phyloP scores from a whole-genome alignment of 345 rosid species.

The Aquilaria sinensis region DNA sequence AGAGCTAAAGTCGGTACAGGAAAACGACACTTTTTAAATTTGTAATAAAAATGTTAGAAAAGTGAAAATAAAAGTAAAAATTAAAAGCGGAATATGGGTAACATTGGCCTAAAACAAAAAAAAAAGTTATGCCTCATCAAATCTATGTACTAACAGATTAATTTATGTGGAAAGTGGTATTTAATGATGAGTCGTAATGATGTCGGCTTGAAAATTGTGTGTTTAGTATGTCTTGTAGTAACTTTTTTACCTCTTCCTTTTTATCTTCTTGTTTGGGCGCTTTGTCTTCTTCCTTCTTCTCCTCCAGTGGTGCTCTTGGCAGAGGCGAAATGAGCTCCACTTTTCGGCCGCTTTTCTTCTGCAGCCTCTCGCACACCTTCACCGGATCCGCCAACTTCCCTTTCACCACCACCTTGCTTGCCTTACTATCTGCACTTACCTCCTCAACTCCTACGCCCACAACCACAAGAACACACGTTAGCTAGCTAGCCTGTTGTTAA shows the following conservation, averaged over 20 bases:
- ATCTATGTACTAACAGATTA: background rate
- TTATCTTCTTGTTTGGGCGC: conserved; percentile 33
- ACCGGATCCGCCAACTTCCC: conserved; percentile 61
- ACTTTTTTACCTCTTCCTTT: conserved; percentile 42
- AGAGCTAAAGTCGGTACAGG: too few relatives aligned
- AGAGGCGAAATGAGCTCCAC: conserved; percentile 68
- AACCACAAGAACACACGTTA: too few relatives aligned
- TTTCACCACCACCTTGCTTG: conserved; percentile 65
- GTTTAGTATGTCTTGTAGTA: background rate
- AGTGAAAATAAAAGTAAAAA: too few relatives aligned
- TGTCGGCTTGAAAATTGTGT: background rate
- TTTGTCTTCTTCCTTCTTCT: conserved; percentile 19
- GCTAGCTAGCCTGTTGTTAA: too few relatives aligned
- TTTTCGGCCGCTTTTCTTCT: conserved; percentile 61
- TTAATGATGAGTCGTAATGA: conserved; percentile 6
- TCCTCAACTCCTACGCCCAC: conserved; percentile 54
- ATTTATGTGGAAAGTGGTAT: background rate
- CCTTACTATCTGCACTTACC: conserved; percentile 49
- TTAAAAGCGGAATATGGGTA: too few relatives aligned
- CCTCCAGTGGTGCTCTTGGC: conserved; percentile 44
- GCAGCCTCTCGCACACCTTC: conserved; percentile 53
- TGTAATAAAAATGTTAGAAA: too few relatives aligned
- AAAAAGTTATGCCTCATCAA: too few relatives aligned
- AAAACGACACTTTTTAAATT: too few relatives aligned
- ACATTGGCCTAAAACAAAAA: too few relatives aligned